These are phyloP conservation scores for Pichia sp. DNA, from an alignment of 1,139 yeast species.

Conservation along the genomic window DNA sequence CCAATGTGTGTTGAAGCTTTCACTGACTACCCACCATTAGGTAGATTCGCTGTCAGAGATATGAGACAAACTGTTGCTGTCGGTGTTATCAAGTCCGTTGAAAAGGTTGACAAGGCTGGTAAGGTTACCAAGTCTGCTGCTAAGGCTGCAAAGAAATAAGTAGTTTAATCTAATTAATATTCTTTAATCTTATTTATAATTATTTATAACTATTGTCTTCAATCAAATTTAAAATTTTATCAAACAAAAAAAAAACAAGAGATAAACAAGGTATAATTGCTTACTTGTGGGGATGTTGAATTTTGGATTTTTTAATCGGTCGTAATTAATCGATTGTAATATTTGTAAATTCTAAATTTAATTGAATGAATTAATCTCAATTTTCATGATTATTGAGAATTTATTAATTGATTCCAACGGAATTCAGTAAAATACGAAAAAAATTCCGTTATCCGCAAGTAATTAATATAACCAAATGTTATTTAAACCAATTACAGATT, in stretches of 20 bases:
- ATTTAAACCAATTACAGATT: no score
- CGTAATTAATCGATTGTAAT: no score
- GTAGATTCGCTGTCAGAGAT: conserved; percentile 99
- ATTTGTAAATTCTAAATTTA: no score
- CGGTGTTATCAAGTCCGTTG: conserved; percentile 99
- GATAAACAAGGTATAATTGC: no score
- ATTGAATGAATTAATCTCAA: no score
- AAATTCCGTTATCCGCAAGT: no score
- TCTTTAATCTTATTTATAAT: conserved; percentile 3
- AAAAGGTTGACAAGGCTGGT: conserved; percentile 83
- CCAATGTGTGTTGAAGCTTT: conserved; percentile 97
- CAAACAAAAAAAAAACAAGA: neutral
- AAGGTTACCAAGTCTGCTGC: conserved; percentile 99
- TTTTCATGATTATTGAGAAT: no score
- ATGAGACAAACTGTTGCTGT: conserved; percentile 99
- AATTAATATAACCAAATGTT: no score
- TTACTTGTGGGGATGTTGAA: no score
- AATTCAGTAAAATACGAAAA: no score
- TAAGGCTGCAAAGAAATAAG: conserved; percentile 97
- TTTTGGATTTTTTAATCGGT: no score
- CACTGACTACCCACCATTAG: conserved; percentile 98
- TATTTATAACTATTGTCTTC: neutral
- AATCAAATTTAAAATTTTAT: neutral
- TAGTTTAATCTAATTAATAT: conserved; percentile 5
- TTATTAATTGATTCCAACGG: no score